Evolutionary conservation across 176 grass and related monocot genomes (phyloP), one percentile per base, ranked within the genome.

Genomic region (Bolboschoenus planiculmis): DNA sequence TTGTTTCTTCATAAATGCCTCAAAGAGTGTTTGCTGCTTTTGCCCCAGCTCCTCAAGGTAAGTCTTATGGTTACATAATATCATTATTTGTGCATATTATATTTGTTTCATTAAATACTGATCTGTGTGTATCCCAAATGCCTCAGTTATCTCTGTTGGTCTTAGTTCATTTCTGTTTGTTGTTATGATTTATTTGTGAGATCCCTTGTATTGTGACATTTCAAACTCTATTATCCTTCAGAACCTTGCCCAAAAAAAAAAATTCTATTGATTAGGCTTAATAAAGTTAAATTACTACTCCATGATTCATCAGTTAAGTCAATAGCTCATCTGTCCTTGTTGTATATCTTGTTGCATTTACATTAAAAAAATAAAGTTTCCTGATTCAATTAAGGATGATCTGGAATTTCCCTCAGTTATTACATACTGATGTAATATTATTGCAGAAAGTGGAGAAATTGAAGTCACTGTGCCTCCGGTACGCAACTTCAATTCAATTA

Each of bases 1-100:
- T 93, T 90, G 59, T 96, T 99, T 84, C 92, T 99, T 54, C 86
- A 93, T 78, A 99, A 99, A 86, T 99, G 97, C 85, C 91, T 99
- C 82, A 99, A 99, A 83, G 93, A 99, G 85, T 99, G 93, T 73
- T 93, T 99, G 86, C 83, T 99, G 26, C 92, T 99, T 89, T 89
- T 90, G 21, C 93, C 96, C 87, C 86, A 95, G 78, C 86, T 99
- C 70, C 89, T 96, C 27, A 88, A 90, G 93, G 97, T 93, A 1
- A 54, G 85, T 81, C n/a, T 42, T 47, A 58, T 80, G 82, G 35
- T 26, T 78, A 34, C 50, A 60, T 77, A 61, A 31, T 61, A 54
- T 37, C 54, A 51, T 61, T 13, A 57, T 65, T 59, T 46, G 4
- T 76, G 66, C 23, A 29, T 59, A 56, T 31, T 24, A 23, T 60